Percentiles rank a stretch among this genome's conserved stretches.
Conservation (phyloP, 495 filamentous ascomycete genomes). For the Hypomontagnella monticulosa region DNA sequence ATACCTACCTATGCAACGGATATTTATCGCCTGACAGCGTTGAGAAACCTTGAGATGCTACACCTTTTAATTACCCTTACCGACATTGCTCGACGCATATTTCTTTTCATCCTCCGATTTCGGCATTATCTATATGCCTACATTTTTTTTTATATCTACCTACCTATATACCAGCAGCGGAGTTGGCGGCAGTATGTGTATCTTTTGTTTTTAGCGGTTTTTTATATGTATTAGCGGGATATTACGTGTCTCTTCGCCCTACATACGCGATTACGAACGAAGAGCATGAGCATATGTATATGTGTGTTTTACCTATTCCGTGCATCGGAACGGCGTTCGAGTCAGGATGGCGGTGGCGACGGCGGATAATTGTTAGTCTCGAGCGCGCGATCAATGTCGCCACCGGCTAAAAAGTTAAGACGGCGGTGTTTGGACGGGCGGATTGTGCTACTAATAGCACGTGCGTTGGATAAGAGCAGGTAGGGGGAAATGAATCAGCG, state of each 20-base stretch:
- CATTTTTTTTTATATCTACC: conserved; percentile 10
- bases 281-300: conserved; percentile 1
- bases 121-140: background rate
- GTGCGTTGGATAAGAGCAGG: background rate
- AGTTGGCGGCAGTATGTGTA: conserved; percentile 30
- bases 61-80: conserved; percentile 20
- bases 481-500: background rate
- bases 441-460: conserved; percentile 7
- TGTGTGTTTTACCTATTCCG: background rate
- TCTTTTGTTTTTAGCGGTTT: conserved; percentile 26
- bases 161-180: conserved; percentile 39
- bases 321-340: conserved; percentile 36
- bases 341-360: no score
- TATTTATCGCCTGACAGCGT: no score
- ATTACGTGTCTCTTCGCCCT: no score
- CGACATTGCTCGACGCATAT: conserved; percentile 34
- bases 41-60: background rate
- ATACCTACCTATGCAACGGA: background rate
- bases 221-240: no score
- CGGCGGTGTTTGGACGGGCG: background rate
- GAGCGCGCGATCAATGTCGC: background rate
- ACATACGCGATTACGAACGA: conserved; percentile 15
- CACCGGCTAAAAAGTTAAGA: background rate
- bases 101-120: conserved; percentile 19
- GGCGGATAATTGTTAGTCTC: conserved; percentile 1